Evolutionary conservation across 768 basidiomycete genomes (phyloP).

Genomic region (Daedalea quercina): DNA sequence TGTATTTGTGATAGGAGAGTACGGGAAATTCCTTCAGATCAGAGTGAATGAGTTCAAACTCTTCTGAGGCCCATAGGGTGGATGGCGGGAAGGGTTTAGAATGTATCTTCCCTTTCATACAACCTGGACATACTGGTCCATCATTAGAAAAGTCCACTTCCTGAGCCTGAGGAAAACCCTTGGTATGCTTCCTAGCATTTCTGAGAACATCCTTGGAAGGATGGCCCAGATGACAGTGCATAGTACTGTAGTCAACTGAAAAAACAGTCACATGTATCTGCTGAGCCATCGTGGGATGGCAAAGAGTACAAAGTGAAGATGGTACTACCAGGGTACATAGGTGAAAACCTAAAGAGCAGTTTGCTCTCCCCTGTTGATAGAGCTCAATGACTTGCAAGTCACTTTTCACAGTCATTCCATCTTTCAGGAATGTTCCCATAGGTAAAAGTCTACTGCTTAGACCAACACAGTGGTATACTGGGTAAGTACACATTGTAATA

Average conservation of each 20-base stretch:
- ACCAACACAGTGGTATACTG: neutral
- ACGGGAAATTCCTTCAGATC: conserved; percentile 1
- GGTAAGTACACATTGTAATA: neutral
- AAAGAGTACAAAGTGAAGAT: neutral
- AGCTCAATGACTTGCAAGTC: too few relatives aligned
- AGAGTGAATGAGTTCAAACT: conserved; percentile 1
- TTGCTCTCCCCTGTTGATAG: too few relatives aligned
- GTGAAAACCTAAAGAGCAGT: neutral
- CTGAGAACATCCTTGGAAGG: conserved; percentile 1
- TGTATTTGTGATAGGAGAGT: neutral
- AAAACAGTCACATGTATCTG: neutral
- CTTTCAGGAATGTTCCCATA: too few relatives aligned
- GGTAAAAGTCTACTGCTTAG: neutral
- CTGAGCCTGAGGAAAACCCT: neutral
- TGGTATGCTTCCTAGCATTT: neutral
- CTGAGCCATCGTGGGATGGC: neutral
- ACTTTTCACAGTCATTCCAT: too few relatives aligned
- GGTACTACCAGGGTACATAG: neutral
- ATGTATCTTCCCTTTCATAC: neutral
- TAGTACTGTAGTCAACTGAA: neutral
- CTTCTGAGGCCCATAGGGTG: neutral
- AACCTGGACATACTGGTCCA: neutral
- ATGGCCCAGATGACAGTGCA: neutral
- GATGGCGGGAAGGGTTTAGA: neutral
- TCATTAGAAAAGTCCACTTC: neutral